Conservation (phyloP, 306 rosid genomes). For the Begonia masoniana region DNA sequence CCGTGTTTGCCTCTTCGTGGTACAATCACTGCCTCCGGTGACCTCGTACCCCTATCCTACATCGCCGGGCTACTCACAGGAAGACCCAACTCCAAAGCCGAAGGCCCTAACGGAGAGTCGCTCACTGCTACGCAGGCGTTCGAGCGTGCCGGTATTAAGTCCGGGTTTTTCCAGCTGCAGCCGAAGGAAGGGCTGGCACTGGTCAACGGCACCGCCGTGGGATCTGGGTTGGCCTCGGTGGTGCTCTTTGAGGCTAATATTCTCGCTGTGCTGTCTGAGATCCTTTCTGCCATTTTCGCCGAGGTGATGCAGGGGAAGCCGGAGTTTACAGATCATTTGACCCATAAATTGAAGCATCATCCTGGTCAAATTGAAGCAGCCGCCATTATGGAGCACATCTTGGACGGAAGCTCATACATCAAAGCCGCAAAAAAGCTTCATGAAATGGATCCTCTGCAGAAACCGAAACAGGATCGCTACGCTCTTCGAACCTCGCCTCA, state of each 20-base stretch:
- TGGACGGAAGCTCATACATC: conserved; percentile 71
- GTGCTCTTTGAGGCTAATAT: conserved; percentile 76
- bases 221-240: conserved; percentile 76
- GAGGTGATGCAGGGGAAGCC: conserved; percentile 94
- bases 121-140: conserved; percentile 57
- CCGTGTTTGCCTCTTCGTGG: conserved; percentile 86
- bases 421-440: conserved; percentile 64
- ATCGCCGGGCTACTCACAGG: conserved; percentile 77
- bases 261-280: conserved; percentile 48
- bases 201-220: conserved; percentile 89
- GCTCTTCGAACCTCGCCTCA: conserved; percentile 91
- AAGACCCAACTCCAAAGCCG: conserved; percentile 57
- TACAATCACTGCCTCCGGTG: conserved; percentile 76
- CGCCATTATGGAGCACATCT: conserved; percentile 86
- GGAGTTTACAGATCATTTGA: conserved; percentile 79
- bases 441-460: conserved; percentile 63
- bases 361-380: conserved; percentile 98
- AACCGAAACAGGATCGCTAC: conserved; percentile 73
- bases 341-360: conserved; percentile 79
- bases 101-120: conserved; percentile 54
- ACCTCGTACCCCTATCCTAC: conserved; percentile 81
- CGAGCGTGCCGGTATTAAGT: conserved; percentile 28
- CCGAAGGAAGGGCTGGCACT: conserved; percentile 95
- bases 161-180: conserved; percentile 70
- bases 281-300: conserved; percentile 63